phyloP scores from a whole-genome alignment of 352 stramenopile genomes.

The Globisporangium spiculum region DNA sequence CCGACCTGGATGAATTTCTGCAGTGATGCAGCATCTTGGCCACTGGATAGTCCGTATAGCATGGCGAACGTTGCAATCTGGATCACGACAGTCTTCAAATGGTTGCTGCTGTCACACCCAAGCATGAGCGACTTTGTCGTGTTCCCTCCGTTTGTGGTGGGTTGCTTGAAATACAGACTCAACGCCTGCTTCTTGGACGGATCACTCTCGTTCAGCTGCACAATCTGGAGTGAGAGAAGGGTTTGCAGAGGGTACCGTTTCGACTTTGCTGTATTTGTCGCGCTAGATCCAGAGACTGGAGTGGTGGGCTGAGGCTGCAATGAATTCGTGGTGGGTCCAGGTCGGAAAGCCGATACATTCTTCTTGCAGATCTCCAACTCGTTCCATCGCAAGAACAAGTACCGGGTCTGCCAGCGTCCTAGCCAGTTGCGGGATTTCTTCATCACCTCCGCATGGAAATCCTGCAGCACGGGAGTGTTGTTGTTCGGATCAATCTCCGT shows the following conservation, averaged over 20 bases:
- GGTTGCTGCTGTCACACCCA: constrained; percentile 34
- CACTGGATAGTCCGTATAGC: constrained; percentile 39
- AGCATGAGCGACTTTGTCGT: constrained; percentile 55
- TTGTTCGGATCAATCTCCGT: constrained; percentile 2
- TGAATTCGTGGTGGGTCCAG: constrained; percentile 16
- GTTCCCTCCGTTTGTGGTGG: constrained; percentile 25
- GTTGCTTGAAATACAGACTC: constrained; percentile 52
- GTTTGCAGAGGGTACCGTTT: constrained; percentile 43
- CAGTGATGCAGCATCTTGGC: constrained; percentile 33
- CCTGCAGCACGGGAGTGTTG: constrained; percentile 27
- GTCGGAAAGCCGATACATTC: constrained; percentile 25
- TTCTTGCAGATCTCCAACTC: constrained; percentile 55
- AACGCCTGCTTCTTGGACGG: constrained; percentile 40
- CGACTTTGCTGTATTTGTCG: constrained; percentile 10
- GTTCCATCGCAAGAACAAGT: constrained; percentile 48
- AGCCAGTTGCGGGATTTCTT: constrained; percentile 75
- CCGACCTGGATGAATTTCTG: constrained; percentile 45
- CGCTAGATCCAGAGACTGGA: background rate
- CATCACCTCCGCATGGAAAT: constrained; percentile 50
- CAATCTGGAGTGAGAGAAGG: constrained; percentile 46
- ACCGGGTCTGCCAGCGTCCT: constrained; percentile 46
- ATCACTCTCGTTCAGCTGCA: constrained; percentile 52
- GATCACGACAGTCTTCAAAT: constrained; percentile 33
- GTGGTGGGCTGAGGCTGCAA: background rate
- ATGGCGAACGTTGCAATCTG: constrained; percentile 61